Evolutionary conservation across 345 rosid species (phyloP), one percentile per base, ranked within the genome.

Genomic region (Camelina neglecta): DNA sequence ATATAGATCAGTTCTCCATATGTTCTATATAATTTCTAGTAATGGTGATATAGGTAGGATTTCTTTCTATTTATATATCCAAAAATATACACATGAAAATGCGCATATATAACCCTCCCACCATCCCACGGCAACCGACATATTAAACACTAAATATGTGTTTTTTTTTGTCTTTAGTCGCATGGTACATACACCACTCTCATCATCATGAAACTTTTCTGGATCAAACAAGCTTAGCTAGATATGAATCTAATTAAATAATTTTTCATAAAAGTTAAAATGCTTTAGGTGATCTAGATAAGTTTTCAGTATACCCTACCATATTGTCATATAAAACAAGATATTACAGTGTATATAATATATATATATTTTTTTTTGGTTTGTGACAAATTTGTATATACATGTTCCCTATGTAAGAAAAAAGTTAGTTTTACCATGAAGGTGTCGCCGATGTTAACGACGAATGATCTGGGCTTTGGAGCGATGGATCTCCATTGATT

Each of bases 361-460:
- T 49, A 49, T 49, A 1, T 16, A 6, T 6, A 15, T 2, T 3
- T 26, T n/a, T 11, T 11, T 41, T 41, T n/a, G 9, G 21, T 48
- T 48, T 16, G 3, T 35, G 8, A 35, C 38, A 35, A 35, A n/a
- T n/a, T 13, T 13, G 21, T 50, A 3, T 26, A 26, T 26, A 26
- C 31, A 51, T 51, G 8, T 45, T 45, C 16, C 50, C 5, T 47
- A 15, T 13, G 50, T 47, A 42, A 44, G 13, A 44, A 13, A 44
- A 44, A 12, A 44, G 16, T 44, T 44, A 9, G 5, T 21, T 53
- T 75, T 38, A 88, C 97, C 96, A 80, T 83, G 79, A 92, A 83
- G n/a, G 97, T 92, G 13, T 92, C 95, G 20, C 97, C 93, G 24
- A 92, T 83, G 76, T 88, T 92, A 6, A 92, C 56, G 41, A 92